These are phyloP conservation scores for Quercus ilex DNA, from an alignment of 306 rosid genomes.

Conservation along the genomic window DNA sequence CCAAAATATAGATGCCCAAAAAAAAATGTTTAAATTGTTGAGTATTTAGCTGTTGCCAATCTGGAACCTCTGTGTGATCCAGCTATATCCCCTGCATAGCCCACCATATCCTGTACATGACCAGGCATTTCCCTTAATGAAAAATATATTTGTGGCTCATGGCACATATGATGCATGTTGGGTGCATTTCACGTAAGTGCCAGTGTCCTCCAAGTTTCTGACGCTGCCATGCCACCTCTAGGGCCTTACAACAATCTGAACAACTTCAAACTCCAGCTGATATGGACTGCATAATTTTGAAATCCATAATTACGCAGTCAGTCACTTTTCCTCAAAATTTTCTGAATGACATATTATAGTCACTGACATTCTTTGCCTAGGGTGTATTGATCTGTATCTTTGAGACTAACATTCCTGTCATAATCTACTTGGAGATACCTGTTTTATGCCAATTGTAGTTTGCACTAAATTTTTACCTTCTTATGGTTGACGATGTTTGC, in stretches of 20 bases:
- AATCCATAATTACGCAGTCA: background rate
- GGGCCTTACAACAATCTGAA: background rate
- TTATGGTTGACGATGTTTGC: conserved; percentile 31
- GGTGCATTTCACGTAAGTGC: too few relatives aligned
- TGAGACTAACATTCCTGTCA: background rate
- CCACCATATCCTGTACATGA: too few relatives aligned
- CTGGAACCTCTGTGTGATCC: too few relatives aligned
- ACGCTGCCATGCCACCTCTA: too few relatives aligned
- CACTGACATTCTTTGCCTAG: background rate
- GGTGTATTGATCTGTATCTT: background rate
- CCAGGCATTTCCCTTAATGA: too few relatives aligned
- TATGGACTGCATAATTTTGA: background rate
- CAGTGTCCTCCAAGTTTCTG: too few relatives aligned
- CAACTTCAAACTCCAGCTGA: background rate
- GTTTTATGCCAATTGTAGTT: conserved; percentile 10
- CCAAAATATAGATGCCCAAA: too few relatives aligned
- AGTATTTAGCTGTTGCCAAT: too few relatives aligned
- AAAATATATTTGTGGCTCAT: too few relatives aligned
- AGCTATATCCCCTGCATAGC: too few relatives aligned
- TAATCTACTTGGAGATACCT: background rate
- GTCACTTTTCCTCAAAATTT: background rate
- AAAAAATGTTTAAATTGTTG: too few relatives aligned
- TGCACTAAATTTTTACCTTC: conserved; percentile 7
- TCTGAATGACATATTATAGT: background rate
- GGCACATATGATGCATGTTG: too few relatives aligned